Base-by-base conservation (phyloP, 2,329 filamentous ascomycete genomes). In the Alternaria longipes region DNA sequence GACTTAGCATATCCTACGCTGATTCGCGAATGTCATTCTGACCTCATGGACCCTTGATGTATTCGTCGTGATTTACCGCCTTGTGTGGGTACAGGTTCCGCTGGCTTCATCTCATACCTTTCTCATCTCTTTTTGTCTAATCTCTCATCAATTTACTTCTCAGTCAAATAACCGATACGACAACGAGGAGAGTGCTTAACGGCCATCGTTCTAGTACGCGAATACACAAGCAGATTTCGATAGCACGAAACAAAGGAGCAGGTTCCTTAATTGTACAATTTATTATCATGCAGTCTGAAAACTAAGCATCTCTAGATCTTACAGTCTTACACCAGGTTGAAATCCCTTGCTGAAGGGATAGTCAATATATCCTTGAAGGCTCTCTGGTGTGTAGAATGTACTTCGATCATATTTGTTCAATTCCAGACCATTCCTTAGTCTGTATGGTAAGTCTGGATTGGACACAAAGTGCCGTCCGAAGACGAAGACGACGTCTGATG, bases 401-500 rank as follows among this genome's bases (percentile, higher is more conserved):
- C 42, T 47, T 26, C 81, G 70, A 64, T 84, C 74, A 65, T 83
- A 83, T 49, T 72, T 68, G 16, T 67, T 70, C 46, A 84, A 63
- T 14, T 72, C 66, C 11, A 84, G 67, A 5, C 75, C 74, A 38
- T 81, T 63, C 62, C 72, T 70, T n/a, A 84, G 56, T 22, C 81
- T 72, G 60, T 78, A 84, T 5, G 80, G 77, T 20, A 84, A 68
- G 64, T 84, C 82, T 5, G 81, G 82, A 20, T 77, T 84, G 22
- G 78, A 73, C 59, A 83, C 80, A 64, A 81, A 84, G 46, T 78
- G 77, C 40, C 82, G 65, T 4, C 82, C 82, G 68, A 83, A 83
- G 2, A 77, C 79, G 41, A 84, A 34, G 14, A 59, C 54, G 7
- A 59, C 28, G 18, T 59, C 74, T 32, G 68, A 69, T 14, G 75